phyloP scores from a whole-genome alignment of 208 protist species.

The Wallacemonas sp. region DNA sequence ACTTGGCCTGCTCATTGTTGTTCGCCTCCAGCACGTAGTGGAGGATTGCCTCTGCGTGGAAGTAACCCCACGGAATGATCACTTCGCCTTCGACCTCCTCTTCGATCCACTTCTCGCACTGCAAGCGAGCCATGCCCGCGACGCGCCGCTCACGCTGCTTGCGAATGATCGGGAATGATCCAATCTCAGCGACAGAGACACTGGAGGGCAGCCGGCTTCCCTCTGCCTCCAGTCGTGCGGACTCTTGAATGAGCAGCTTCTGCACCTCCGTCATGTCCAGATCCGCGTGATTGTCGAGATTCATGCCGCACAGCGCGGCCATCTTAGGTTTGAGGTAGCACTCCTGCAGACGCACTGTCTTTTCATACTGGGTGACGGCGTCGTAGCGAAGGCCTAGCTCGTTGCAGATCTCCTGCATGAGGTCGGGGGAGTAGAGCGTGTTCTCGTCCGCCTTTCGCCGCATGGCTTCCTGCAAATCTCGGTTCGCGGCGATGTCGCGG shows the following conservation, averaged over 20 bases:
- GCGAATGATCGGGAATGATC: conserved; percentile 62
- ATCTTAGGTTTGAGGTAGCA: conserved; percentile 91
- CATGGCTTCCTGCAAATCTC: conserved; percentile 49
- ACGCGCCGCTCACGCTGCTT: conserved; percentile 75
- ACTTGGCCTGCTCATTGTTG: neutral
- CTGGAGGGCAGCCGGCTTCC: conserved; percentile 40
- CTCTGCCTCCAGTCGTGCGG: conserved; percentile 28
- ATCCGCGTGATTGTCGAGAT: conserved; percentile 83
- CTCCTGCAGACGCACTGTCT: conserved; percentile 79
- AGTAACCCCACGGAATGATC: conserved; percentile 89
- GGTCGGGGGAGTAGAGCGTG: conserved; percentile 64
- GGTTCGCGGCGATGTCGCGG: conserved; percentile 50
- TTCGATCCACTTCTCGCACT: conserved; percentile 75
- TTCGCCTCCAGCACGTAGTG: conserved; percentile 75
- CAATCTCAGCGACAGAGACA: conserved; percentile 65
- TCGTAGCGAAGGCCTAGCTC: conserved; percentile 76
- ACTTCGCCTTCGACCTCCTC: conserved; percentile 74
- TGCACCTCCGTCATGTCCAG: conserved; percentile 83
- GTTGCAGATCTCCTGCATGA: conserved; percentile 75
- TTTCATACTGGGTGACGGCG: conserved; percentile 34
- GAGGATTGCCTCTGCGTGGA: conserved; percentile 77
- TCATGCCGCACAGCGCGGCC: conserved; percentile 63
- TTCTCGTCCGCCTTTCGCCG: conserved; percentile 72
- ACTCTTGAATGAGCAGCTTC: conserved; percentile 59
- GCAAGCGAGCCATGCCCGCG: conserved; percentile 48